phyloP scores from a whole-genome alignment of 495 filamentous ascomycete species.

The Neurospora africana region DNA sequence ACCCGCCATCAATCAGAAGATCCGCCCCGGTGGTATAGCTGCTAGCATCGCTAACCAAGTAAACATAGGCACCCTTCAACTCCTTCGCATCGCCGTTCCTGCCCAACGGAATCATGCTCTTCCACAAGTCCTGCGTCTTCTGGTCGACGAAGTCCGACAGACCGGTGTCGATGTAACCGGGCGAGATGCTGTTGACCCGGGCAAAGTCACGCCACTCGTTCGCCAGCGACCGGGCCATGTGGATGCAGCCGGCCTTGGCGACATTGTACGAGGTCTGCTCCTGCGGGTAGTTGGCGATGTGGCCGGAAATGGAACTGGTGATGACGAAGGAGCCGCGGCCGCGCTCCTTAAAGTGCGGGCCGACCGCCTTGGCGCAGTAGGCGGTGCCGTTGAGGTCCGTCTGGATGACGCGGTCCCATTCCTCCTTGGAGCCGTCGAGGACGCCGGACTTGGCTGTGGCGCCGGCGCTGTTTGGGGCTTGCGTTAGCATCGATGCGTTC shows the following conservation, averaged over 20 bases:
- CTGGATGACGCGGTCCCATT: constrained; percentile 46
- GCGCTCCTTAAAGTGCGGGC: constrained; percentile 46
- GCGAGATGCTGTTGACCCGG: constrained; percentile 62
- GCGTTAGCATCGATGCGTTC: too few species aligned
- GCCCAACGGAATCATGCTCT: constrained; percentile 67
- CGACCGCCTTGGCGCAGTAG: constrained; percentile 50
- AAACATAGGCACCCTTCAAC: constrained; percentile 76
- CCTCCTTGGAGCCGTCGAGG: constrained; percentile 29
- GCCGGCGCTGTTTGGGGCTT: constrained; percentile 23
- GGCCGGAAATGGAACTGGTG: constrained; percentile 55
- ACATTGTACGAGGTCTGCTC: constrained; percentile 73
- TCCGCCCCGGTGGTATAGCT: constrained; percentile 43
- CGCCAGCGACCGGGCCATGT: constrained; percentile 46
- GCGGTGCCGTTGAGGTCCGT: constrained; percentile 58
- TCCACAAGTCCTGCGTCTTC: constrained; percentile 63
- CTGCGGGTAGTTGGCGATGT: constrained; percentile 69
- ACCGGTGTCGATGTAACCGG: constrained; percentile 73
- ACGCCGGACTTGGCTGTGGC: constrained; percentile 33
- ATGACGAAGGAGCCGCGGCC: constrained; percentile 42
- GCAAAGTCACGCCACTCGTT: constrained; percentile 75
- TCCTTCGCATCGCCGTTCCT: constrained; percentile 68
- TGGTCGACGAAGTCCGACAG: constrained; percentile 63
- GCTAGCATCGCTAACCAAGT: constrained; percentile 62
- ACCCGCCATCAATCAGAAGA: constrained; percentile 48
- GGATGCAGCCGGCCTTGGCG: constrained; percentile 54